A percentile compares a stretch with the other conserved stretches of the same genome.
Evolutionary conservation across 1,284 basidiomycete genomes (phyloP).

Genomic region (Hypsizygus ulmarius): DNA sequence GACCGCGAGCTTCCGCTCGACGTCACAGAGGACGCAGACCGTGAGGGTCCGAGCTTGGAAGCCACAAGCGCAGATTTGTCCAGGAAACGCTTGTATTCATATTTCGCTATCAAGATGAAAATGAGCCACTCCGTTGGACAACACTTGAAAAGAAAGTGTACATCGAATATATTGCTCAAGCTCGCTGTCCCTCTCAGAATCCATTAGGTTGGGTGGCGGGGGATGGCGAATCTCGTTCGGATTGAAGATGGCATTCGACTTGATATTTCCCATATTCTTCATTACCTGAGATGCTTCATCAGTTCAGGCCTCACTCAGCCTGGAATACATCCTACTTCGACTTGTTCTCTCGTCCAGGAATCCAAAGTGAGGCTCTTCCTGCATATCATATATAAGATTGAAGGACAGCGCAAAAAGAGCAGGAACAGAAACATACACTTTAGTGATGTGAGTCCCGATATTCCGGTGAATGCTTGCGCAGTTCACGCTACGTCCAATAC

Average conservation of each 20-base stretch:
- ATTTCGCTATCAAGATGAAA: slow-evolving; percentile 52
- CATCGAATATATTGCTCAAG: slow-evolving; percentile 82
- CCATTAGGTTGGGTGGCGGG: slow-evolving; percentile 76
- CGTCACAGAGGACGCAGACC: slow-evolving; percentile 34
- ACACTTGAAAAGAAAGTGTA: slow-evolving; percentile 32
- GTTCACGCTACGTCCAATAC: slow-evolving; percentile 49
- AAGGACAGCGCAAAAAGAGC: background rate
- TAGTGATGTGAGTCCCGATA: slow-evolving; percentile 82
- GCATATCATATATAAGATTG: slow-evolving; percentile 4
- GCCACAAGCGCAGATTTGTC: slow-evolving; percentile 42
- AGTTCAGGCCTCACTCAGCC: slow-evolving; percentile 5
- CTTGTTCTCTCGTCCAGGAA: slow-evolving; percentile 82
- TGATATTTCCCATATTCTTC: slow-evolving; percentile 74
- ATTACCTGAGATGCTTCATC: slow-evolving; percentile 50
- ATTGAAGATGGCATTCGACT: slow-evolving; percentile 73
- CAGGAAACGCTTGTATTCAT: slow-evolving; percentile 68
- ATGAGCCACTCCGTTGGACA: slow-evolving; percentile 5
- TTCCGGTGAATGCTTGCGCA: slow-evolving; percentile 88
- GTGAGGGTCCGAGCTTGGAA: slow-evolving; percentile 48
- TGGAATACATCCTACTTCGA: slow-evolving; percentile 53
- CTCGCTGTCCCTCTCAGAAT: slow-evolving; percentile 78
- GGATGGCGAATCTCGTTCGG: slow-evolving; percentile 75
- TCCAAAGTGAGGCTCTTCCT: slow-evolving; percentile 86
- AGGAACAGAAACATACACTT: slow-evolving; percentile 54
- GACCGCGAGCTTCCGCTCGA: slow-evolving; percentile 22